These are phyloP conservation scores for Hsuehochloa calcarea DNA, from an alignment of 176 grass and related monocot species.

Conservation along the genomic window DNA sequence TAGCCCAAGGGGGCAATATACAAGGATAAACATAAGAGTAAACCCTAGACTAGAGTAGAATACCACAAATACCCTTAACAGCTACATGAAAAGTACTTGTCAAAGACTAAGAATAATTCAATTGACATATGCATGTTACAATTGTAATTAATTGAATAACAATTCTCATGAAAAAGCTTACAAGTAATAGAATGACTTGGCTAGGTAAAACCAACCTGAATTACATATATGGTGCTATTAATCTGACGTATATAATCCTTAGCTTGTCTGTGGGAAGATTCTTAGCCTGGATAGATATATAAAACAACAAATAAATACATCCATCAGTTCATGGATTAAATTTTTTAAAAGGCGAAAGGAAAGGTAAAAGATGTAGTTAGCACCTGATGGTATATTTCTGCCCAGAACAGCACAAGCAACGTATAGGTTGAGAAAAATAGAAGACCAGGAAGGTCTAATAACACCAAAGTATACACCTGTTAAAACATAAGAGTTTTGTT, in stretches of 20 bases:
- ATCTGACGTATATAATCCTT: constrained; percentile 61
- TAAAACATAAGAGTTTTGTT: constrained; percentile 19
- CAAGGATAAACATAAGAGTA: no score
- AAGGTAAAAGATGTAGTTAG: constrained; percentile 17
- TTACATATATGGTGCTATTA: constrained; percentile 66
- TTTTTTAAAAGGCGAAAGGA: background rate
- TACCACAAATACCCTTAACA: background rate
- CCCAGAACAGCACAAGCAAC: constrained; percentile 92
- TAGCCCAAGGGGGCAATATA: no score
- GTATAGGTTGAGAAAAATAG: constrained; percentile 96
- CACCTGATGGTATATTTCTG: constrained; percentile 97
- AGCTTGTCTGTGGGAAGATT: constrained; percentile 74
- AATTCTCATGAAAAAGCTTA: background rate
- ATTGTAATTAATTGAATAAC: background rate
- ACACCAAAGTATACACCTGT: constrained; percentile 65
- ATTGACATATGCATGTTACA: background rate
- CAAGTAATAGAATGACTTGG: background rate
- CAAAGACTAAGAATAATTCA: background rate
- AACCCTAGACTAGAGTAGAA: no score
- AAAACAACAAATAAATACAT: constrained; percentile 8
- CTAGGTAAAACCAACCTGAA: constrained; percentile 58
- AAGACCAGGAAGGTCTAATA: constrained; percentile 77
- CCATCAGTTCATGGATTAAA: background rate
- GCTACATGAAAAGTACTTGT: constrained; percentile 3
- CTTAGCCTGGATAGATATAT: constrained; percentile 48